Conservation (phyloP, 2,329 filamentous ascomycete species). For the Dichotomopilus funicola region DNA sequence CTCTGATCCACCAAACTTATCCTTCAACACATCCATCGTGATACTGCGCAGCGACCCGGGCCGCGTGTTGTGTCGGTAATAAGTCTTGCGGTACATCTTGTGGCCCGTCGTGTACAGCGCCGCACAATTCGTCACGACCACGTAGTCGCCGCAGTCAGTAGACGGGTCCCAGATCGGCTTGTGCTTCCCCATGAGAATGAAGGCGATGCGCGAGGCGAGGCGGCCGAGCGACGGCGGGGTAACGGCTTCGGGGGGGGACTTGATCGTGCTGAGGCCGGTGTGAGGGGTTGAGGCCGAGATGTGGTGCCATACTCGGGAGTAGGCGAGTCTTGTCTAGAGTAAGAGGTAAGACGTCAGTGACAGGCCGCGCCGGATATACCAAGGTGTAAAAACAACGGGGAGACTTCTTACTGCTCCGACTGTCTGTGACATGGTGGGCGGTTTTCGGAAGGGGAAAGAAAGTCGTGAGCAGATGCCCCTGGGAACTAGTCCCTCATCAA, state of each 20-base stretch:
- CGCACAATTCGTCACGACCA: constrained; percentile 85
- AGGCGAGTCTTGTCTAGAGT: constrained; percentile 82
- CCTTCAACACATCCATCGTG: constrained; percentile 92
- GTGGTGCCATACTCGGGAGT: constrained; percentile 92
- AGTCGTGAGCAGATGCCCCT: constrained; percentile 9
- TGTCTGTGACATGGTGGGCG: constrained; percentile 65
- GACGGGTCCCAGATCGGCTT: constrained; percentile 97
- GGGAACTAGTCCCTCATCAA: constrained; percentile 30
- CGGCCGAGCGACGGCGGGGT: constrained; percentile 79
- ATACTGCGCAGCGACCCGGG: constrained; percentile 82
- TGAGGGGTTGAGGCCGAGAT: constrained; percentile 64
- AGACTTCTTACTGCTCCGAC: constrained; percentile 59
- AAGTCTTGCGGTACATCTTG: constrained; percentile 89
- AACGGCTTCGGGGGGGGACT: constrained; percentile 44
- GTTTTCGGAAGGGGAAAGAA: constrained; percentile 4
- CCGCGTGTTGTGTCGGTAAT: constrained; percentile 89
- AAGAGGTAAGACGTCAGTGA: neutral
- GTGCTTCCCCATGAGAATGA: constrained; percentile 94
- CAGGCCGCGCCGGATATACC: neutral
- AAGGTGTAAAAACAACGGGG: neutral
- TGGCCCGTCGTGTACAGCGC: constrained; percentile 83
- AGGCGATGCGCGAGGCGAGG: constrained; percentile 79
- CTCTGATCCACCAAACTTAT: constrained; percentile 88
- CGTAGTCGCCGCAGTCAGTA: constrained; percentile 98
- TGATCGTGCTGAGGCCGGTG: constrained; percentile 47